These are phyloP conservation scores for Cyclotella kingstonii DNA, from an alignment of 108 stramenopile genomes.

Conservation along the genomic window DNA sequence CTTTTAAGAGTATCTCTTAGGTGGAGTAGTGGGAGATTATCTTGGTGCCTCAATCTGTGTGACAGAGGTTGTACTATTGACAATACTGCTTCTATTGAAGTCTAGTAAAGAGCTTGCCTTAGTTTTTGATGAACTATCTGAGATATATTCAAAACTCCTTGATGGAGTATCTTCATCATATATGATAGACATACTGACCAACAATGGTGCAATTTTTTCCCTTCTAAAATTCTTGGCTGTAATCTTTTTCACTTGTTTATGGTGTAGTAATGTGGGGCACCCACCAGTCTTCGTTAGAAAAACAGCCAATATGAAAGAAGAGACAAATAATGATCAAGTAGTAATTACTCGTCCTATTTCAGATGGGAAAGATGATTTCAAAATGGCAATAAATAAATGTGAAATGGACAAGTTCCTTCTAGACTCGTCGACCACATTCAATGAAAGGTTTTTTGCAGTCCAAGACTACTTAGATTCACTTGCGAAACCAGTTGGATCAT, in stretches of 20 bases:
- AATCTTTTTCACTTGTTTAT: not conserved
- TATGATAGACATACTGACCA: not conserved
- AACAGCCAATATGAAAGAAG: not conserved
- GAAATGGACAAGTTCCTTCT: conserved; percentile 15
- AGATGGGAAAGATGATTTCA: not conserved
- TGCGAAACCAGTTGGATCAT: conserved; percentile 79
- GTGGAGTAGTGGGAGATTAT: conserved; percentile 82
- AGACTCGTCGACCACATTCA: conserved; percentile 8
- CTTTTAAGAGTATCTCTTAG: conserved; percentile 27
- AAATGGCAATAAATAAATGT: not conserved
- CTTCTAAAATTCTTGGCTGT: conserved; percentile 2
- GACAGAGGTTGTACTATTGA: conserved; percentile 46
- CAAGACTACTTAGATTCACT: conserved; percentile 56
- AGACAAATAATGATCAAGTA: conserved; percentile 2
- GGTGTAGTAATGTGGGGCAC: conserved; percentile 24
- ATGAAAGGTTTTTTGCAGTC: conserved; percentile 48
- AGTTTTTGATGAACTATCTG: not conserved
- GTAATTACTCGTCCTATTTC: not conserved
- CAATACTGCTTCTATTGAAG: conserved; percentile 18
- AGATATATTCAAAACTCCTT: not conserved
- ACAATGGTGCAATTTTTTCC: conserved; percentile 6
- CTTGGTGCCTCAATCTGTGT: conserved; percentile 75
- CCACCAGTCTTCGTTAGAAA: conserved; percentile 15
- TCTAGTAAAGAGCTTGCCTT: not conserved
- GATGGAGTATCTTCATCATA: not conserved